Conservation (phyloP, 2,329 filamentous ascomycete species). For the Diaporthe citriasiana region DNA sequence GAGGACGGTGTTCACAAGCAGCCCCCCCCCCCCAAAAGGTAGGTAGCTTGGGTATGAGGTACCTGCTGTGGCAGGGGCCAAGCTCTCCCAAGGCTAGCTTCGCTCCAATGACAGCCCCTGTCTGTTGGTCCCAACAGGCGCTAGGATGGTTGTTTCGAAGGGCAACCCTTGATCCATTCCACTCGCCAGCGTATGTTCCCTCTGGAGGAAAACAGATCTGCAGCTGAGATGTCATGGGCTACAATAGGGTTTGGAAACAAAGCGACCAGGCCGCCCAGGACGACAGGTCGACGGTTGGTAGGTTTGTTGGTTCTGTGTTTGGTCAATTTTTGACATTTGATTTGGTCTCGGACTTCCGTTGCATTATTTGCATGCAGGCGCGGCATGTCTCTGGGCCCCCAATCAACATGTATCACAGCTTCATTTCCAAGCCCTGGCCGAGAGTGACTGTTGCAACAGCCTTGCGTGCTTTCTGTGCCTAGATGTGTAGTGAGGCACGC, state of each 20-base stretch:
- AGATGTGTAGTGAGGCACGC: conserved; percentile 10
- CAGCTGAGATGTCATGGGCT: conserved; percentile 15
- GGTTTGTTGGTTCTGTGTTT: background rate
- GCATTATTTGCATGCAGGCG: background rate
- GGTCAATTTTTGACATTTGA: conserved; percentile 9
- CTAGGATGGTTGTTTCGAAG: conserved; percentile 22
- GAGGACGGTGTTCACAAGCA: background rate
- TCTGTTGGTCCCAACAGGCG: background rate
- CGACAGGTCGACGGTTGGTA: background rate
- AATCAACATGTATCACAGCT: conserved; percentile 19
- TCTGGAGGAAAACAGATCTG: background rate
- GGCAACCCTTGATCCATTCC: conserved; percentile 24
- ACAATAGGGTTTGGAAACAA: conserved; percentile 12
- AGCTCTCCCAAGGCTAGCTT: background rate
- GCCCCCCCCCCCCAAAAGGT: background rate
- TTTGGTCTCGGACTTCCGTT: background rate
- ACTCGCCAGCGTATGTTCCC: conserved; percentile 12
- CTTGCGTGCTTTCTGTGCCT: background rate
- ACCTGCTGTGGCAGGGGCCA: conserved; percentile 8
- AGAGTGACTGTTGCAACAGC: conserved; percentile 13
- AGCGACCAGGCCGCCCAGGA: background rate
- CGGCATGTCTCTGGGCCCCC: conserved; percentile 19
- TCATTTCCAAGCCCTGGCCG: conserved; percentile 9
- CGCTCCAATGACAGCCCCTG: conserved; percentile 15
- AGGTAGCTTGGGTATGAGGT: conserved; percentile 4